Evolutionary conservation across 176 grass and related monocot genomes (phyloP).

Genomic region (Musa acuminata): DNA sequence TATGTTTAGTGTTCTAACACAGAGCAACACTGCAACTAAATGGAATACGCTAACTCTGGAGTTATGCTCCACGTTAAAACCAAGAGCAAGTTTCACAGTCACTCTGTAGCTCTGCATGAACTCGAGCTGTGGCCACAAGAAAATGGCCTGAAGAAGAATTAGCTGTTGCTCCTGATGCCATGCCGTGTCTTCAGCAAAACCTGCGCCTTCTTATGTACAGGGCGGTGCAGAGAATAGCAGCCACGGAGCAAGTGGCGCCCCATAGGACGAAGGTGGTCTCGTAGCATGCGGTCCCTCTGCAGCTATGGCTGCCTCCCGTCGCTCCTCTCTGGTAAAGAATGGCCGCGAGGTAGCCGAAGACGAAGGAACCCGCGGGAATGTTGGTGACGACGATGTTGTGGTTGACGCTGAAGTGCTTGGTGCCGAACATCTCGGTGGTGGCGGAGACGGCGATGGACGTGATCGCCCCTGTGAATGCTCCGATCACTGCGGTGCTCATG

Average conservation of each 20-base stretch:
- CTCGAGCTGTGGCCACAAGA: too few species aligned
- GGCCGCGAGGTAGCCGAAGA: constrained; percentile 84
- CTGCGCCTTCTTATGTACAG: constrained; percentile 53
- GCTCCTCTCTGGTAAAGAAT: constrained; percentile 59
- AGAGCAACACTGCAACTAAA: neutral
- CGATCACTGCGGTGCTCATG: constrained; percentile 56
- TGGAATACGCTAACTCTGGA: neutral
- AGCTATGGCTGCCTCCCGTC: constrained; percentile 27
- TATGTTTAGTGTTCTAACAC: neutral
- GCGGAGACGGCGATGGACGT: constrained; percentile 74
- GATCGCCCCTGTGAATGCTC: constrained; percentile 89
- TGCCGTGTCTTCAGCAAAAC: neutral
- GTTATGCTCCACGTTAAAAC: constrained; percentile 1
- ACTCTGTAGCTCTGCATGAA: too few species aligned
- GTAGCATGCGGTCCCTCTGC: constrained; percentile 62
- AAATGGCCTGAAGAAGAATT: too few species aligned
- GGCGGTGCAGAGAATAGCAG: constrained; percentile 45
- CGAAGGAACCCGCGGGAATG: constrained; percentile 73
- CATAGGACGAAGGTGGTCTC: constrained; percentile 51
- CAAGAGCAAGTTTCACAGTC: constrained; percentile 1
- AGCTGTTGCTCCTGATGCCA: too few species aligned
- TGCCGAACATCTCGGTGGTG: constrained; percentile 82
- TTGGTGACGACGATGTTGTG: constrained; percentile 93
- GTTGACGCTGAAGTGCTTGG: constrained; percentile 79
- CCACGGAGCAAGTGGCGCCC: constrained; percentile 55